Evolutionary conservation across 257 asterid species (phyloP).

Genomic region (Nicotiana paniculata): DNA sequence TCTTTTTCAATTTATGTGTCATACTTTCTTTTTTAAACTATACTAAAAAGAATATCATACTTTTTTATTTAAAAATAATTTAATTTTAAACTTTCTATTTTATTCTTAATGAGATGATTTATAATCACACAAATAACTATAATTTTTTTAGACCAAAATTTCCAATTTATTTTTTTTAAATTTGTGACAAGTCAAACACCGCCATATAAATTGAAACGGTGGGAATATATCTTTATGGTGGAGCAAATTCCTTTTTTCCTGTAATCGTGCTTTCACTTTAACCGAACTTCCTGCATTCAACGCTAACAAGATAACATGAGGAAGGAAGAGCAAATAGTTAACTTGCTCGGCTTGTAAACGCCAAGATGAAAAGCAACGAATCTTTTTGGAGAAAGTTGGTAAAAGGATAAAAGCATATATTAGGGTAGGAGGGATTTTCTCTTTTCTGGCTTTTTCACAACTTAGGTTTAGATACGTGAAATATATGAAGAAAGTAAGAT

Average conservation of each 20-base stretch:
- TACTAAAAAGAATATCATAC: too few relatives aligned
- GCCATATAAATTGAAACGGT: too few relatives aligned
- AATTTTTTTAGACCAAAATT: too few relatives aligned
- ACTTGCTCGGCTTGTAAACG: neutral
- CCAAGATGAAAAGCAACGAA: neutral
- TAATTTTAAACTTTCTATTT: too few relatives aligned
- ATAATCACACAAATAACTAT: too few relatives aligned
- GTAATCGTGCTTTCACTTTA: neutral
- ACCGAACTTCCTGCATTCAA: neutral
- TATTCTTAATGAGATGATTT: too few relatives aligned
- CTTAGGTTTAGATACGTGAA: neutral
- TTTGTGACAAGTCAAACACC: too few relatives aligned
- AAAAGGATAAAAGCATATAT: neutral
- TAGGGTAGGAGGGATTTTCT: neutral
- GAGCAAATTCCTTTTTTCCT: neutral
- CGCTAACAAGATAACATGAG: neutral
- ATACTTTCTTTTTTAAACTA: too few relatives aligned
- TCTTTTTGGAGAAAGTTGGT: slow-evolving; percentile 2
- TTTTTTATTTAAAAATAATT: too few relatives aligned
- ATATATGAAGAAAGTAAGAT: too few relatives aligned
- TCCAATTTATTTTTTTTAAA: too few relatives aligned
- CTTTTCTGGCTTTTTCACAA: neutral
- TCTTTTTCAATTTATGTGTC: too few relatives aligned
- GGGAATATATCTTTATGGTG: neutral
- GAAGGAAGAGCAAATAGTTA: neutral